Evolutionary conservation across 129 eudicot species (phyloP).

Genomic region (Lonicera japonica): DNA sequence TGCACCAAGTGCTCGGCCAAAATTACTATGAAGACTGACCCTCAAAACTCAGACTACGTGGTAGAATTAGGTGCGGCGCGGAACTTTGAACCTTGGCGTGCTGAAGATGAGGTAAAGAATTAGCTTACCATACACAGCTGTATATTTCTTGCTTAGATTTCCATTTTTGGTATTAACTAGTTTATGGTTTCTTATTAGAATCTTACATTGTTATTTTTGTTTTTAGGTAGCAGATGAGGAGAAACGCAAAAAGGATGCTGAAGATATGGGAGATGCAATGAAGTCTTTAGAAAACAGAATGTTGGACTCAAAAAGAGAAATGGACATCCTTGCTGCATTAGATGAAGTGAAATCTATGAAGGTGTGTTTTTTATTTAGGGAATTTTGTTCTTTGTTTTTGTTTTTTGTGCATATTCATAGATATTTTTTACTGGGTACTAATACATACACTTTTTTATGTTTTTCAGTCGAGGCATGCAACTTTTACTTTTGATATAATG

Average conservation of each 20-base stretch:
- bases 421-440: background rate
- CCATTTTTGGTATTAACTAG: too few relatives aligned
- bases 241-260: constrained; percentile 43
- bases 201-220: too few relatives aligned
- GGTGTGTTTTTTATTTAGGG: constrained; percentile 21
- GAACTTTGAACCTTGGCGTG: constrained; percentile 76
- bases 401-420: background rate
- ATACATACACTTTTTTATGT: background rate
- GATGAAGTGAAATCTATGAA: constrained; percentile 81
- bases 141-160: background rate
- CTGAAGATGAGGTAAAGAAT: constrained; percentile 52
- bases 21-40: constrained; percentile 70
- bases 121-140: background rate
- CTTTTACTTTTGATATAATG: constrained; percentile 66
- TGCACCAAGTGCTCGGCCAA: constrained; percentile 71
- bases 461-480: constrained; percentile 69
- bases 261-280: constrained; percentile 87
- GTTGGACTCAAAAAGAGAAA: constrained; percentile 59
- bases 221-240: constrained; percentile 41
- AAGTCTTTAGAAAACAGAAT: constrained; percentile 67
- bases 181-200: too few relatives aligned
- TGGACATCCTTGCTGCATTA: constrained; percentile 65
- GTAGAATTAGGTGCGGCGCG: constrained; percentile 64
- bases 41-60: constrained; percentile 64
- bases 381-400: background rate